phyloP scores from a whole-genome alignment of 2,329 filamentous ascomycete genomes.

The Saccharata proteae region DNA sequence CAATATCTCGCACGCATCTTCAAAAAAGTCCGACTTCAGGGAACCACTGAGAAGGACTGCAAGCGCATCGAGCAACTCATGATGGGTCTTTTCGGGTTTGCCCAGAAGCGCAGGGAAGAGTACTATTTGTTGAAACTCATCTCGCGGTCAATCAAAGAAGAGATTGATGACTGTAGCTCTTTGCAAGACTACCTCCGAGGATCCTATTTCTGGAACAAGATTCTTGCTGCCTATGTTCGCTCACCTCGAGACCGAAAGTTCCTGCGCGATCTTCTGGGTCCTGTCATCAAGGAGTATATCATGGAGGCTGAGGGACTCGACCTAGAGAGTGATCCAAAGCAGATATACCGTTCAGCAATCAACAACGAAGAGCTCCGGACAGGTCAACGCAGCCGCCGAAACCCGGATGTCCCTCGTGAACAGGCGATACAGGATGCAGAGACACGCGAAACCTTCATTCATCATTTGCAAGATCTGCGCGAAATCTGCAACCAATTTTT shows the following conservation, averaged over 20 bases:
- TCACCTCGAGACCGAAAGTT: constrained; percentile 90
- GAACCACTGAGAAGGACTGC: constrained; percentile 78
- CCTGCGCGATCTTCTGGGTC: constrained; percentile 72
- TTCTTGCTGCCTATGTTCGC: constrained; percentile 76
- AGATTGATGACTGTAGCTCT: constrained; percentile 59
- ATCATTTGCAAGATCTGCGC: constrained; percentile 82
- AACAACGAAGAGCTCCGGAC: constrained; percentile 96
- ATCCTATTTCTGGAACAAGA: constrained; percentile 85
- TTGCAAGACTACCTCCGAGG: constrained; percentile 79
- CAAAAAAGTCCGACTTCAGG: constrained; percentile 68
- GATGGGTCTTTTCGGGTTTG: constrained; percentile 95
- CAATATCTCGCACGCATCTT: constrained; percentile 88
- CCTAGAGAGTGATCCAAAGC: constrained; percentile 91
- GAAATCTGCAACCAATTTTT: constrained; percentile 94
- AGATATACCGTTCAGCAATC: constrained; percentile 90
- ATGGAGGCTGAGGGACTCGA: constrained; percentile 85
- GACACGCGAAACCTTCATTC: constrained; percentile 83
- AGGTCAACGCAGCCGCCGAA: constrained; percentile 67
- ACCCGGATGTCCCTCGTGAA: constrained; percentile 76
- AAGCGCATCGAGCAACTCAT: constrained; percentile 87
- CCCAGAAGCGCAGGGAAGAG: constrained; percentile 91
- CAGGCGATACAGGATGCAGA: constrained; percentile 93
- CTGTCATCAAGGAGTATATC: constrained; percentile 80
- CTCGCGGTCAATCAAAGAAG: constrained; percentile 69
- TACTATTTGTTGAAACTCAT: constrained; percentile 92